Evolutionary conservation across 1,284 basidiomycete species (phyloP).

Genomic region (Phlebopus sp.): DNA sequence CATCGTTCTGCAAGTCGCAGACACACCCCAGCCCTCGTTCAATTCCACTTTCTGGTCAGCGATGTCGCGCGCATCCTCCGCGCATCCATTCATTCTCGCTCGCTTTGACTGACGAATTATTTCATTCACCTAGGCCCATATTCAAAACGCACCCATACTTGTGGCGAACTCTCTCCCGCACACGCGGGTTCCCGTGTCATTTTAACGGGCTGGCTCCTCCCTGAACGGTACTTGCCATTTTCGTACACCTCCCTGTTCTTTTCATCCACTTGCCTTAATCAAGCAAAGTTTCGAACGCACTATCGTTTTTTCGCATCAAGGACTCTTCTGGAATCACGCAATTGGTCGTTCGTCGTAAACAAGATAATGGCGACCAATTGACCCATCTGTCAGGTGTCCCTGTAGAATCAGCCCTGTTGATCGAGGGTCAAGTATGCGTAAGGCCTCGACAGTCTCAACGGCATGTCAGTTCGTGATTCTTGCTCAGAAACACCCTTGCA

Average conservation of each 20-base stretch:
- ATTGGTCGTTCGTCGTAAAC: slow-evolving; percentile 59
- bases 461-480: slow-evolving; percentile 39
- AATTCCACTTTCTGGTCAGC: slow-evolving; percentile 28
- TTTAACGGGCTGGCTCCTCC: slow-evolving; percentile 76
- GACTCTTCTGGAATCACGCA: slow-evolving; percentile 77
- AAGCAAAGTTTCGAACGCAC: slow-evolving; percentile 63
- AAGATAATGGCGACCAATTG: slow-evolving; percentile 34
- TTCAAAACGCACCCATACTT: slow-evolving; percentile 62
- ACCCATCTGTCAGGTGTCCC: slow-evolving; percentile 59
- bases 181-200: slow-evolving; percentile 62
- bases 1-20: slow-evolving; percentile 7
- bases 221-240: slow-evolving; percentile 58
- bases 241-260: slow-evolving; percentile 28
- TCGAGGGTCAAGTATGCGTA: slow-evolving; percentile 66
- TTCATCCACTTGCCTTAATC: slow-evolving; percentile 32
- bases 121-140: slow-evolving; percentile 50
- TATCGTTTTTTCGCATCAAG: slow-evolving; percentile 80
- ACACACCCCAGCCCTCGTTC: slow-evolving; percentile 2
- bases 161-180: slow-evolving; percentile 54
- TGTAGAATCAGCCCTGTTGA: slow-evolving; percentile 72
- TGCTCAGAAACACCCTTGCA: slow-evolving; percentile 1
- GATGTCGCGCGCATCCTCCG: slow-evolving; percentile 1
- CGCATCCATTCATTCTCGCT: slow-evolving; percentile 3
- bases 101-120: slow-evolving; percentile 13
- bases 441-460: slow-evolving; percentile 64